Base-by-base conservation (phyloP, 2,329 filamentous ascomycete species). In the Epichloe brachyelytri region DNA sequence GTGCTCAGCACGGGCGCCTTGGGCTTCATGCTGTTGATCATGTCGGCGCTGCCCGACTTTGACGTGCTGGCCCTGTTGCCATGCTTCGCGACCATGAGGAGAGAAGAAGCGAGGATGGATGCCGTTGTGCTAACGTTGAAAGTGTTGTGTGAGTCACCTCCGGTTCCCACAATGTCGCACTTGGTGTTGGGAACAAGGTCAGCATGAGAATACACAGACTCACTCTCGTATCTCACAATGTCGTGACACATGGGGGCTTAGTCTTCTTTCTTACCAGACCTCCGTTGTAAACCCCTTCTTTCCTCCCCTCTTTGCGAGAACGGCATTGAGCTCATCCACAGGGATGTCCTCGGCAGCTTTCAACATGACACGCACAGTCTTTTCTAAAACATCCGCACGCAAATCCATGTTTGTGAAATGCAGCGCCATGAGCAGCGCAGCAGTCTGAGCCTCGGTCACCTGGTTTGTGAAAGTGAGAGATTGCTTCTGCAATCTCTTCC, bases 111-210 rank as follows among this genome's bases (percentile, higher is more conserved):
- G 46, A 98, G 74, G 63, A 98, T 96, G 17, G 89, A 95, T 2
- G 93, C 82, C 6, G 93, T 95, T 4, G 93, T 98, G 59, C 86
- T 93, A 65, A 98, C 91, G 68, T 98, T 98, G 80, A 95, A 98
- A 36, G 93, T 98, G 68, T 95, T 88, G 75, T 97, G 90, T 19
- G 86, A 85, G 71, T 98, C 93, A 63, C 93, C 93, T 58, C 93
- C 93, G 7, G 93, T 98, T 59, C 93, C 93, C 53, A 98, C 93
- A 65, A 98, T 97, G 67, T 98, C 93, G 65, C 90, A 82, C 73
- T 81, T 81, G 11, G 19, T 19, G 3, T 43, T 38, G 43, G 17
- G 8, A 43, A 20, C 15, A 44, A 44, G n/a, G 45, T 12, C 43
- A 41, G 19, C 14, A 17, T 3, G 17, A 33, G n/a, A 15, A 36